Evolutionary conservation across 179 eudicot species (phyloP).

Genomic region (Sideroxylon spinosum): DNA sequence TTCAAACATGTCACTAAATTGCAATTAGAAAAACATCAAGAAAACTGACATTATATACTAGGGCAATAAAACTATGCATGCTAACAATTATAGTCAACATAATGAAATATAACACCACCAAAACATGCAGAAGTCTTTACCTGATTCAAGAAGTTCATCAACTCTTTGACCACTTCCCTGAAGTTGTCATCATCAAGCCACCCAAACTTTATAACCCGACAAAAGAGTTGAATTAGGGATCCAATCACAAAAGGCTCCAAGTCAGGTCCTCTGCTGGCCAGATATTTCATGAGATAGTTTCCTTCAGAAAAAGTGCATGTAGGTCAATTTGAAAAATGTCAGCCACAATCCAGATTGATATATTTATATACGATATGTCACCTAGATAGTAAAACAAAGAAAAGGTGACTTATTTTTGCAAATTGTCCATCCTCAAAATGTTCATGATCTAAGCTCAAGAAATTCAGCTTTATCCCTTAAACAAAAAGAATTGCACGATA

Average conservation of each 20-base stretch:
- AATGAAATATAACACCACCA: not conserved
- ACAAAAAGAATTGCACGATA: not conserved
- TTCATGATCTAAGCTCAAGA: not conserved
- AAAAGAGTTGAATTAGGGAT: constrained; percentile 76
- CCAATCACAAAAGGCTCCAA: constrained; percentile 84
- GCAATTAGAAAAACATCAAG: not conserved
- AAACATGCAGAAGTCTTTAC: constrained; percentile 26
- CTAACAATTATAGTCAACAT: not conserved
- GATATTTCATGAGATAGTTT: constrained; percentile 75
- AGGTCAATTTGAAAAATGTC: constrained; percentile 15
- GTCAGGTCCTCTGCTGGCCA: constrained; percentile 95
- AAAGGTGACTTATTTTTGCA: not conserved
- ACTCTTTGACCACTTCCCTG: constrained; percentile 80
- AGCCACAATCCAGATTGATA: constrained; percentile 6
- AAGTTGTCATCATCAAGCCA: constrained; percentile 96
- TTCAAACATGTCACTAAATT: not conserved
- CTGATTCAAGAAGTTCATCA: constrained; percentile 81
- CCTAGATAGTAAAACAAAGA: constrained; percentile 10
- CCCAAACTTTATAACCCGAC: constrained; percentile 91
- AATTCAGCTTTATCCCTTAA: not conserved
- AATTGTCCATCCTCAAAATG: constrained; percentile 12
- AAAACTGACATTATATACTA: not conserved
- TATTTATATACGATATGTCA: constrained; percentile 2
- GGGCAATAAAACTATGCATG: constrained; percentile 9
- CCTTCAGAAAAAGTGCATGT: constrained; percentile 48